These are phyloP conservation scores for Postia placenta DNA, from an alignment of 768 basidiomycete species.

Conservation along the genomic window DNA sequence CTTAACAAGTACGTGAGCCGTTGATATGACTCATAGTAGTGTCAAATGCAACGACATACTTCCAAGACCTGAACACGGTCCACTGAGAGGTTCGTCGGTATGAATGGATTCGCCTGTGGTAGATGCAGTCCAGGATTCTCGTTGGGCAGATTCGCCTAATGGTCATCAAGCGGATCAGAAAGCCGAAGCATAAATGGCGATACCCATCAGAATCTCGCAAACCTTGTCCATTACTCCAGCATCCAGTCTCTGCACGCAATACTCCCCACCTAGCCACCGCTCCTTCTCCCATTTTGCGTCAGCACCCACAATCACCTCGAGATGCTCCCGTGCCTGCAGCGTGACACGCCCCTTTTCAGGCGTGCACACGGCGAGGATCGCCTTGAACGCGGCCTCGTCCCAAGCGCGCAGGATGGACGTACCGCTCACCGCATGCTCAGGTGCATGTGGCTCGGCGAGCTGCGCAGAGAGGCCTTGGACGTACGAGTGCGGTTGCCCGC, in stretches of 20 bases:
- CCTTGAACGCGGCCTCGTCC: constrained; percentile 16
- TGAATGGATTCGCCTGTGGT: constrained; percentile 45
- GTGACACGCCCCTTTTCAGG: constrained; percentile 32
- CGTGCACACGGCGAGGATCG: constrained; percentile 17
- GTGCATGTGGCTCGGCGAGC: constrained; percentile 15
- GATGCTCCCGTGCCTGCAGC: constrained; percentile 32
- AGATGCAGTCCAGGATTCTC: constrained; percentile 29
- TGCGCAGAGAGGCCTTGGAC: constrained; percentile 30
- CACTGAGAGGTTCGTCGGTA: constrained; percentile 41
- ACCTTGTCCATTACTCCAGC: constrained; percentile 29
- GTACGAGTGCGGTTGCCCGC: constrained; percentile 35
- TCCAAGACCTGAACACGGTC: constrained; percentile 29
- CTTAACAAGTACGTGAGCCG: constrained; percentile 23
- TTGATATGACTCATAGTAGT: no score
- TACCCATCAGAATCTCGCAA: no score
- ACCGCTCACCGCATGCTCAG: constrained; percentile 13
- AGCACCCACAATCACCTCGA: constrained; percentile 17
- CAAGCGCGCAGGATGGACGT: constrained; percentile 11
- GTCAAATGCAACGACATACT: constrained; percentile 8
- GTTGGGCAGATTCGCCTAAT: constrained; percentile 16
- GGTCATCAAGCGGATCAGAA: background rate
- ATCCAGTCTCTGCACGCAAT: constrained; percentile 28
- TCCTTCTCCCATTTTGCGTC: constrained; percentile 30
- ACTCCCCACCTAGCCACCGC: constrained; percentile 48
- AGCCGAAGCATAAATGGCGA: background rate